Evolutionary conservation across 2,329 filamentous ascomycete species (phyloP).

Genomic region (Colletotrichum tamarilloi): DNA sequence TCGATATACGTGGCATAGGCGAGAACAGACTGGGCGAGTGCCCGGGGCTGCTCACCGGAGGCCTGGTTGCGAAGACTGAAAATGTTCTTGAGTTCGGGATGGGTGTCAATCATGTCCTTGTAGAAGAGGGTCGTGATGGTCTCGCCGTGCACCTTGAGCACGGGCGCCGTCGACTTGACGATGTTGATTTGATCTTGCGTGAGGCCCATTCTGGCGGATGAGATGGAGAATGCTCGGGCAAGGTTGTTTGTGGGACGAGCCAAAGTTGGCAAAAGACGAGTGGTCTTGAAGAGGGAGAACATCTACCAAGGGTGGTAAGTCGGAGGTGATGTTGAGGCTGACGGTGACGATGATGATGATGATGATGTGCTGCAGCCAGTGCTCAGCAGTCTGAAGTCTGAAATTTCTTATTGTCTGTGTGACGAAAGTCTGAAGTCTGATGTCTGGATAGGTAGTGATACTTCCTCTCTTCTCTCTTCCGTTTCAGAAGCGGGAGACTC

Average conservation of each 20-base stretch:
- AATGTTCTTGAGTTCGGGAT: conserved; percentile 74
- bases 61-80: conserved; percentile 79
- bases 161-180: conserved; percentile 82
- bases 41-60: conserved; percentile 75
- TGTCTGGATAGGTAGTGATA: conserved; percentile 11
- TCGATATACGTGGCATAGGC: conserved; percentile 81
- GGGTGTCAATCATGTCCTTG: conserved; percentile 70
- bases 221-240: conserved; percentile 7
- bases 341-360: neutral
- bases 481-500: conserved; percentile 6
- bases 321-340: neutral
- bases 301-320: neutral
- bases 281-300: conserved; percentile 12
- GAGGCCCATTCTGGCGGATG: conserved; percentile 56
- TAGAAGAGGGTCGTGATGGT: conserved; percentile 81
- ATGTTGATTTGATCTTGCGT: conserved; percentile 73
- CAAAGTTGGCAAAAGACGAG: neutral
- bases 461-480: neutral
- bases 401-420: conserved; percentile 6
- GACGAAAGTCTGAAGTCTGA: conserved; percentile 8
- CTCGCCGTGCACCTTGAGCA: conserved; percentile 75
- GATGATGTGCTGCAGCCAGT: conserved; percentile 14
- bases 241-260: neutral
- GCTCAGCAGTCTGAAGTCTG: neutral
- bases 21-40: conserved; percentile 75